These are phyloP conservation scores for Macrophomina phaseolina DNA, from an alignment of 2,329 filamentous ascomycete species.

Conservation along the genomic window DNA sequence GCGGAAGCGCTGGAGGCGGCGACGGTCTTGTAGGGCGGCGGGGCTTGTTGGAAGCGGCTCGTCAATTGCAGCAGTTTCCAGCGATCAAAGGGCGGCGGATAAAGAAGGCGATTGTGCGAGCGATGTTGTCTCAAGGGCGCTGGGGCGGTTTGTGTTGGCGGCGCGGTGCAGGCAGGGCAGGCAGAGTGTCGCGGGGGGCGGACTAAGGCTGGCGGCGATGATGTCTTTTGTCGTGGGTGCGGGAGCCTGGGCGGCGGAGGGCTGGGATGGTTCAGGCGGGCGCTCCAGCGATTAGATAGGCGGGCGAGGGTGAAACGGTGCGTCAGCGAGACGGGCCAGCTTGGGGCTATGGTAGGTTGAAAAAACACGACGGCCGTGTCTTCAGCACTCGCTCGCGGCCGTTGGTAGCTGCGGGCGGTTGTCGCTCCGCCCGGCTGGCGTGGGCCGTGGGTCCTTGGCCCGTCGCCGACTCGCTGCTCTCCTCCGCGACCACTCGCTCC, in stretches of 20 bases:
- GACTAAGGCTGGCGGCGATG: slow-evolving; percentile 15
- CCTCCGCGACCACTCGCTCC: background rate
- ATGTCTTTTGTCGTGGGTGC: slow-evolving; percentile 12
- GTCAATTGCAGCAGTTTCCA: slow-evolving; percentile 23
- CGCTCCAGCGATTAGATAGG: slow-evolving; percentile 6
- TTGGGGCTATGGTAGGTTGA: background rate
- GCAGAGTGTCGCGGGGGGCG: background rate
- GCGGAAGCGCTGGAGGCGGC: background rate
- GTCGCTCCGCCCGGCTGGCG: background rate
- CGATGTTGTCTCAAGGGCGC: background rate
- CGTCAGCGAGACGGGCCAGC: background rate
- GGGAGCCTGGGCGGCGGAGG: background rate
- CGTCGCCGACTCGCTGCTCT: background rate
- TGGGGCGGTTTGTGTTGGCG: slow-evolving; percentile 7
- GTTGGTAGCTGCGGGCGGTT: slow-evolving; percentile 9
- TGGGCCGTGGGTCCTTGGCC: background rate
- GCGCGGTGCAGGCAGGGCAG: slow-evolving; percentile 15
- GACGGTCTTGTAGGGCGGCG: slow-evolving; percentile 19
- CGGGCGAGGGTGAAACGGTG: slow-evolving; percentile 17
- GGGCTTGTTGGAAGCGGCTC: slow-evolving; percentile 1
- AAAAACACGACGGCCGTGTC: background rate
- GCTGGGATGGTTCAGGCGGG: background rate
- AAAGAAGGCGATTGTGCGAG: slow-evolving; percentile 10
- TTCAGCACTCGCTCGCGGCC: background rate
- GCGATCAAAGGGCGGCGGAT: slow-evolving; percentile 12